Evolutionary conservation across 495 filamentous ascomycete genomes (phyloP).

Genomic region (Tuber microsphaerosporum): DNA sequence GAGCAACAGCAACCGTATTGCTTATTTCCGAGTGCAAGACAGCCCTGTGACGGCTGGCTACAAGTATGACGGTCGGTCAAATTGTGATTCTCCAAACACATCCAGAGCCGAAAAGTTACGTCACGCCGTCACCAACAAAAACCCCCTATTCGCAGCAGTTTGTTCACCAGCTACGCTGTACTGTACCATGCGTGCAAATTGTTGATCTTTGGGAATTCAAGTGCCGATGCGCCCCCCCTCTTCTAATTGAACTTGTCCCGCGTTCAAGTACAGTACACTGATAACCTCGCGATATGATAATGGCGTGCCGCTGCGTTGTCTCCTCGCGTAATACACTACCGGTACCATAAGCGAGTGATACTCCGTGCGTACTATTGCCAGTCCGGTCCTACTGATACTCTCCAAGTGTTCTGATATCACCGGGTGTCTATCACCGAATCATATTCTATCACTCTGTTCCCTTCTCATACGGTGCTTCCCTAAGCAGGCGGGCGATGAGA

Average conservation of each 20-base stretch:
- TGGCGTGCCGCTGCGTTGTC: neutral
- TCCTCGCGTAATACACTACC: neutral
- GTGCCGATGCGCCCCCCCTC: neutral
- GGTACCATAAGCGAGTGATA: neutral
- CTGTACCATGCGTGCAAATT: too few species aligned
- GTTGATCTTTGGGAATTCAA: neutral
- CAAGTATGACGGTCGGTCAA: neutral
- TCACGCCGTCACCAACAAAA: neutral
- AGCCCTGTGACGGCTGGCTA: neutral
- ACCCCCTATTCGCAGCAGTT: neutral
- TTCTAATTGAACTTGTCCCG: neutral
- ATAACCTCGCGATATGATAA: neutral
- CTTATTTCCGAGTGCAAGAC: neutral
- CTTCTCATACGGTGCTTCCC: neutral
- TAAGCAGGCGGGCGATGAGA: neutral
- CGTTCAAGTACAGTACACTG: neutral
- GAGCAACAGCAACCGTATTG: neutral
- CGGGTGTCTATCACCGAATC: neutral
- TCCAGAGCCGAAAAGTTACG: neutral
- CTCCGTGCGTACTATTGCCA: neutral
- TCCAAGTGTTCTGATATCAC: neutral
- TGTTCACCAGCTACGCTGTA: neutral
- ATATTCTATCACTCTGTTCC: neutral
- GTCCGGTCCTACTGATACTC: neutral
- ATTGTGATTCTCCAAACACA: neutral